These are phyloP conservation scores for Marsdenia floribunda DNA, from an alignment of 257 asterid genomes.

Conservation along the genomic window DNA sequence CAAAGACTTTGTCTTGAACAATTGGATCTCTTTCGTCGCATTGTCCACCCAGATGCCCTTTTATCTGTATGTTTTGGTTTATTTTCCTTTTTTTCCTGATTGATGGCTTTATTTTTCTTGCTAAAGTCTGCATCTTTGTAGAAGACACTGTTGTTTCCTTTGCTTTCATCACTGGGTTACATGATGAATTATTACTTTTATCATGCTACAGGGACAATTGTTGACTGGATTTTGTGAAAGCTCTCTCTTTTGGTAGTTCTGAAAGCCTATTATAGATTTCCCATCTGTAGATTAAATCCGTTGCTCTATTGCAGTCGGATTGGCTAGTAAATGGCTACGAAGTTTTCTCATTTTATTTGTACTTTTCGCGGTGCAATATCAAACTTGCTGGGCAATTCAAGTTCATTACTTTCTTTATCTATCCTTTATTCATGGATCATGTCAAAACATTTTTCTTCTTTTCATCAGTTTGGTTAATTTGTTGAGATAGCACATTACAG, in stretches of 20 bases:
- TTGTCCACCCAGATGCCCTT: constrained; percentile 61
- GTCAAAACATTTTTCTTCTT: neutral
- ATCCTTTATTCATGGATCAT: neutral
- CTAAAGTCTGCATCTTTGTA: neutral
- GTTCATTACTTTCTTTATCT: neutral
- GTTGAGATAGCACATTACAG: neutral
- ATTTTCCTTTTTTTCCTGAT: neutral
- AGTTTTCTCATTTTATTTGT: neutral
- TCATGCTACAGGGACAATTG: neutral
- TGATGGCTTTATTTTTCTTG: neutral
- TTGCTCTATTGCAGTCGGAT: neutral
- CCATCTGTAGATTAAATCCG: too few species aligned
- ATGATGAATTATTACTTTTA: neutral
- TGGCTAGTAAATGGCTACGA: neutral
- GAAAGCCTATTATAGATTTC: neutral
- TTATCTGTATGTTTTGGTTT: constrained; percentile 51
- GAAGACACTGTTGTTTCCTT: neutral
- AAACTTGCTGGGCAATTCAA: neutral
- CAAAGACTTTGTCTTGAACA: constrained; percentile 81
- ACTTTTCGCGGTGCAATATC: neutral
- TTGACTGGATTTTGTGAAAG: neutral
- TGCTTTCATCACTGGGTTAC: neutral
- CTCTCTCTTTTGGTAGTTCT: neutral
- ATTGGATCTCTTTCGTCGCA: constrained; percentile 79
- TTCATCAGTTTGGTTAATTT: neutral